phyloP scores from a whole-genome alignment of 257 asterid species.

The Penstemon eatonii region DNA sequence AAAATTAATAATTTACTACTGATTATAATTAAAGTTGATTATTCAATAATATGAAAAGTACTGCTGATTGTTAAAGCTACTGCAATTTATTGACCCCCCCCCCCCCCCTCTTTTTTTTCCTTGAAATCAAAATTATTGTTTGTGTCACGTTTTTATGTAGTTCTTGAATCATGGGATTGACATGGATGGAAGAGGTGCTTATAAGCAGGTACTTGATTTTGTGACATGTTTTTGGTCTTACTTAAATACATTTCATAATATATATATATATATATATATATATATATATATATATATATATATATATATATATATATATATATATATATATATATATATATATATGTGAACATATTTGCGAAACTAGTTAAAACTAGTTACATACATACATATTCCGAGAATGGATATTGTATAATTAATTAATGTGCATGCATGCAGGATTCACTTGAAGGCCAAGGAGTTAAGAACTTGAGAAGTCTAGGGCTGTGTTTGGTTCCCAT shows the following conservation, averaged over 20 bases:
- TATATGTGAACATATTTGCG: background rate
- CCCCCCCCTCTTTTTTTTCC: background rate
- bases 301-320: too few relatives aligned
- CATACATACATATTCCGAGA: background rate
- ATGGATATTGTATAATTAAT: background rate
- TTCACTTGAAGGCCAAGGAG: slow-evolving; percentile 32
- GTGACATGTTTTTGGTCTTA: too few relatives aligned
- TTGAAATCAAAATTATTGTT: slow-evolving; percentile 7
- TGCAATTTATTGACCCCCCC: slow-evolving; percentile 23
- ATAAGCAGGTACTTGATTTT: slow-evolving; percentile 8
- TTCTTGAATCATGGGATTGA: slow-evolving; percentile 21
- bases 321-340: too few relatives aligned
- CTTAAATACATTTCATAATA: too few relatives aligned
- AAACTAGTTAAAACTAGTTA: background rate
- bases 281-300: too few relatives aligned
- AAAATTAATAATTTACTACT: background rate
- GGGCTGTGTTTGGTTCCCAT: slow-evolving; percentile 86
- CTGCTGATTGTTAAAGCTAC: slow-evolving; percentile 25
- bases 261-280: too few relatives aligned
- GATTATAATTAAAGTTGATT: slow-evolving; percentile 23
- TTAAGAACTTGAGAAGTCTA: slow-evolving; percentile 65
- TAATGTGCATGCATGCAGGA: slow-evolving; percentile 34
- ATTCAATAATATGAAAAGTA: slow-evolving; percentile 8
- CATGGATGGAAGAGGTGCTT: slow-evolving; percentile 24
- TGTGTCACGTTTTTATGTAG: slow-evolving; percentile 19